Evolutionary conservation across 108 stramenopile genomes (phyloP), one percentile per base, ranked within the genome.

Genomic region (Cyclotella distinguenda): DNA sequence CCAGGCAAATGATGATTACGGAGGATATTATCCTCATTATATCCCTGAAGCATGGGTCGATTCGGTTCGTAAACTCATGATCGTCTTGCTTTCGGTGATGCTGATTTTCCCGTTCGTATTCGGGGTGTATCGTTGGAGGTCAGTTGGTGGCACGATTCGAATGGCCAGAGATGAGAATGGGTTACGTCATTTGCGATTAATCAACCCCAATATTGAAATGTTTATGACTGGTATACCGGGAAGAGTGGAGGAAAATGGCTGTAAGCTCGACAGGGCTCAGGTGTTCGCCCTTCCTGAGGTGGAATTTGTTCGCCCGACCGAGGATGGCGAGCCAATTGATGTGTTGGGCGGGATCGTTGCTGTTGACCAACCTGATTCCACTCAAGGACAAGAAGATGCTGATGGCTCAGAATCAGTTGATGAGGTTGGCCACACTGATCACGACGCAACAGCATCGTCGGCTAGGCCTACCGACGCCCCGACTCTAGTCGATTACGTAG

Each of bases 251-350:
- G 27, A 48, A 6, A 74, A 74, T 47, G 73, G 73, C 11, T 61
- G 65, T 2, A 74, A 74, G 44, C 39, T 74, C 23, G 73, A 74
- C 55, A 59, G 73, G 18, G 73, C 73, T 0, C 73, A 74, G 26
- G 73, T 74, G 19, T 74, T 66, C 47, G 48, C 73, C 0, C 38
- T 74, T 5, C 73, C 73, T 21, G 65, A 74, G 58, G 61, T 74
- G 48, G 51, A 61, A 16, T 74, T 49, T 45, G 32, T 0, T 43
- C 18, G 22, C 0, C 23, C 10, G 1, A 45, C 18, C 8, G 43
- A 61, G 19, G 64, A 59, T 6, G 50, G 43, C 27, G 39, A 43
- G 30, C 25, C 45, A 13, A 3, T 3, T 13, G 56, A 32, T 58
- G 19, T 31, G 12, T 34, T 32, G 23, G 32, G 16, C 26, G 27